Percentiles rank a stretch among this genome's conserved stretches.
Conservation (phyloP, 2,329 filamentous ascomycete species). For the Diaporthe sp. region DNA sequence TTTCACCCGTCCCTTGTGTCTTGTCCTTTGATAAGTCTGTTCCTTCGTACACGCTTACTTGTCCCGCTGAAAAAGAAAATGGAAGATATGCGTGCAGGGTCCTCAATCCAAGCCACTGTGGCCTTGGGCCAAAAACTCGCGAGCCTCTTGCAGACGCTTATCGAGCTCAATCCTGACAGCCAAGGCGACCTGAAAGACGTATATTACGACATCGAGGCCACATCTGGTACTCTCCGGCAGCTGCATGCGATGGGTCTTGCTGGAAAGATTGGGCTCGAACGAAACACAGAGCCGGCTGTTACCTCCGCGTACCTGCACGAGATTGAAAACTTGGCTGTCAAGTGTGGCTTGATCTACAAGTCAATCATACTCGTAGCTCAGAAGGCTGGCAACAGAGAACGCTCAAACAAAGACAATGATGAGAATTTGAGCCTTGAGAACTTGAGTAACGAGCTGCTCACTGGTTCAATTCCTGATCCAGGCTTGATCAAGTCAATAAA, state of each 20-base stretch:
- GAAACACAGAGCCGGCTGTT: neutral
- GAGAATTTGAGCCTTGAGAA: neutral
- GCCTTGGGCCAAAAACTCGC: constrained; percentile 32
- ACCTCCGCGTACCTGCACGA: neutral
- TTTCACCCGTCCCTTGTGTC: neutral
- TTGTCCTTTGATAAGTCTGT: neutral
- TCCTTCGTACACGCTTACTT: too few relatives aligned
- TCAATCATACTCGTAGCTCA: constrained; percentile 21
- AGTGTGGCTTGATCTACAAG: constrained; percentile 28
- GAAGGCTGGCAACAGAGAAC: neutral
- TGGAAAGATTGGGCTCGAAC: neutral
- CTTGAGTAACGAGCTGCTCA: constrained; percentile 14
- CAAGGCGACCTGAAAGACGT: neutral
- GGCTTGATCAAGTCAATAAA: constrained; percentile 10
- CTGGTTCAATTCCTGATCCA: constrained; percentile 19
- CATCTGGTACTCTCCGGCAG: constrained; percentile 8
- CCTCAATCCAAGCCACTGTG: constrained; percentile 17
- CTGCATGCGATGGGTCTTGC: neutral
- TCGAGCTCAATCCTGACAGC: neutral
- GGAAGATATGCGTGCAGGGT: neutral
- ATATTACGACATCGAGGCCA: neutral
- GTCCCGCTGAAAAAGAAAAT: neutral
- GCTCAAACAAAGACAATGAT: neutral
- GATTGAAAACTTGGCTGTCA: constrained; percentile 14
- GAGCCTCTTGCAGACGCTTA: constrained; percentile 5